Evolutionary conservation across 1,139 yeast species (phyloP), one percentile per base, ranked within the genome.

Genomic region (Meyerozyma sp.): DNA sequence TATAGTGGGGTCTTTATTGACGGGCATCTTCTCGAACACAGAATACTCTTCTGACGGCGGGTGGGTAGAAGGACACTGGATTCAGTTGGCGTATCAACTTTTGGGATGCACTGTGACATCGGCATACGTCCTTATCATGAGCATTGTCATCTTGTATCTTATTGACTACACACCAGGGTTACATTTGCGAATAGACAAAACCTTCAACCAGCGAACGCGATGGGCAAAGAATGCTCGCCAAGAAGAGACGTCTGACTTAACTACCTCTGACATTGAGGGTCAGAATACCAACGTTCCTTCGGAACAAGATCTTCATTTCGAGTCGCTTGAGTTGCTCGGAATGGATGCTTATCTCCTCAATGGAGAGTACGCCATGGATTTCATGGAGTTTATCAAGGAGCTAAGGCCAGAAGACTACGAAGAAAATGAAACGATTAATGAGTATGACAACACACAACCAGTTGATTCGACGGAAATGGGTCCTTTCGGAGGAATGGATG

Each of bases 301-400:
- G 7, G 37, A 34, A 11, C 6, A 10, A 18, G 37, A 34, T 10
- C 26, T 34, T n/a, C 16, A 20, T 34, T 34, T 10, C 37, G 37
- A 34, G 21, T n/a, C 14, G 8, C 14, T 59, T 3, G 83, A 79
- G 53, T 45, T 73, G n/a, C 51, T 63, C 27, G 84, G 84, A 1
- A 57, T 77, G 2, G 84, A 79, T 53, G 52, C 64, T 30, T 68
- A 70, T 43, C 82, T 77, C 54, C 76, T 77, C 45, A 65, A 67
- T 50, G 79, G 80, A n/a, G 84, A 79, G 54, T 66, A 63, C 46
- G 67, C 72, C 45, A 65, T 63, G 64, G 78, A 75, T 55, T 74
- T 63, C 47, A 65, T 72, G 59, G 80, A 75, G 50, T 75, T 72
- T 49, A 66, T 73, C 39, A 65, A 71, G 46, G 66, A 66, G 2